Base-by-base conservation (phyloP, 164 flowering plant genomes). In the Aristolochia fimbriata region DNA sequence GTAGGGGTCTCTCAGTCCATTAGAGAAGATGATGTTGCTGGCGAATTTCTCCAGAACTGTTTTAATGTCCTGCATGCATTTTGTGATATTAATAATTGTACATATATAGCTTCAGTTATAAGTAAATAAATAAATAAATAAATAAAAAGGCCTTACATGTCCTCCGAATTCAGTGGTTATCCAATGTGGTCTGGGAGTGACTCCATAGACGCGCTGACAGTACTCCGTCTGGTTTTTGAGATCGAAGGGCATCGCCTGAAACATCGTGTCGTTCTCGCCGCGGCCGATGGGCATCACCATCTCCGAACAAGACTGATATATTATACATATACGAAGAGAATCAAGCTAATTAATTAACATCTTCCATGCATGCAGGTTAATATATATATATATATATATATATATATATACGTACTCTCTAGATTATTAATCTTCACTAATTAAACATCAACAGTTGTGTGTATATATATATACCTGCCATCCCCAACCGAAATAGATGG, bases 21-120 rank as follows among this genome's bases (percentile, higher is more conserved):
- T 85, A 57, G 95, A 87, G 71, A 85, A 85, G 27, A 87, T 85
- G 50, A 87, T 83, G 69, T 87, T 87, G 82, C 89, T 87, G 0
- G 66, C 96, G 67, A 82, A 85, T 21, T 71, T 67, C 4, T 67
- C 55, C 21, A 85, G 86, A 49, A 76, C 67, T 47, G 69, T 51
- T 51, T 79, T 79, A 21, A 83, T 70, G 59, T 77, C 80, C 95
- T 85, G 81, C 64, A n/a, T n/a, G n/a, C n/a, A n/a, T n/a, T n/a
- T n/a, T n/a, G n/a, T n/a, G n/a, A n/a, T n/a, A n/a, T n/a, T n/a
- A n/a, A n/a, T n/a, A n/a, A n/a, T n/a, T n/a, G n/a, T n/a, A n/a
- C n/a, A n/a, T n/a, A n/a, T n/a, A n/a, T n/a, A n/a, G n/a, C n/a
- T n/a, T n/a, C n/a, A n/a, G n/a, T n/a, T n/a, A n/a, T n/a, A n/a